Evolutionary conservation across 306 rosid species (phyloP).

Genomic region (Luffa aegyptiaca): DNA sequence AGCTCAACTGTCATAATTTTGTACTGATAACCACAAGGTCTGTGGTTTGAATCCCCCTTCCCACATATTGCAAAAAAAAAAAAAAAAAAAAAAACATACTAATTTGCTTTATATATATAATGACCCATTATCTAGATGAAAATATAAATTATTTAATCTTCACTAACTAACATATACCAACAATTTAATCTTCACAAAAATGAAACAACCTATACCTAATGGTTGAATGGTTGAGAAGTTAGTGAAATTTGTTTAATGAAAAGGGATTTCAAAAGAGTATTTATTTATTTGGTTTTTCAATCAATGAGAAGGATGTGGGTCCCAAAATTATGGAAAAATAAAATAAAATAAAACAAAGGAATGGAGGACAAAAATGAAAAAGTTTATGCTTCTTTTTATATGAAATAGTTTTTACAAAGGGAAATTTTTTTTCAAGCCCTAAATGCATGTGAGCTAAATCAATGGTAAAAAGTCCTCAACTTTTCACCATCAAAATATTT

Average conservation of each 20-base stretch:
- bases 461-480: neutral
- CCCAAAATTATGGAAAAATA: neutral
- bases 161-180: too few species aligned
- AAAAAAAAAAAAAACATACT: too few species aligned
- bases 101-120: too few species aligned
- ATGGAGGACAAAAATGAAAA: slow-evolving; percentile 1
- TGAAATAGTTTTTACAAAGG: neutral
- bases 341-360: neutral
- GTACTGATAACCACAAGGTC: too few species aligned
- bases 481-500: neutral
- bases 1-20: too few species aligned
- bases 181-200: too few species aligned
- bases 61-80: too few species aligned
- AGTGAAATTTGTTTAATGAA: neutral
- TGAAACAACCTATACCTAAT: too few species aligned
- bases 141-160: too few species aligned
- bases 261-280: neutral
- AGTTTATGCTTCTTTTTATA: neutral
- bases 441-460: neutral
- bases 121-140: too few species aligned
- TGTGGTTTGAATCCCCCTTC: too few species aligned
- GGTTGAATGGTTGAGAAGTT: neutral
- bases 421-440: neutral
- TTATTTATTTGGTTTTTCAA: neutral
- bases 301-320: slow-evolving; percentile 1